Evolutionary conservation across 2,329 filamentous ascomycete species (phyloP).

Genomic region (Ophiosphaerella herpotricha): DNA sequence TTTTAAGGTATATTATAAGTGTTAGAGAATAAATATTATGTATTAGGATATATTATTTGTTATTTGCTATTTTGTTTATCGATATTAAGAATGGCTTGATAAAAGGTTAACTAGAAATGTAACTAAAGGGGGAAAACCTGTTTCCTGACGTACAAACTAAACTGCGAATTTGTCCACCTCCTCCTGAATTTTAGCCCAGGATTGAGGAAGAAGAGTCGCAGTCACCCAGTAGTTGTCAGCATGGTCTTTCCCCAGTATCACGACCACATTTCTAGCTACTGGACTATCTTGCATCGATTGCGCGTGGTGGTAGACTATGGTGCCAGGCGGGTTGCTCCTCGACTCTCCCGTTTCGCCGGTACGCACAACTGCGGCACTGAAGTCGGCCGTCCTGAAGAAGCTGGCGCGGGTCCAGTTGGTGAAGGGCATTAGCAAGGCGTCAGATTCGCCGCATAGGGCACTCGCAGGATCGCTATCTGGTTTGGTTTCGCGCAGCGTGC

Average conservation of each 20-base stretch:
- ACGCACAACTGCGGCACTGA: constrained; percentile 16
- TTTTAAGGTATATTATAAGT: no score
- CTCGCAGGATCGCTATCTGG: constrained; percentile 25
- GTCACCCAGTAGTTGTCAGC: constrained; percentile 16
- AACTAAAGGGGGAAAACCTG: no score
- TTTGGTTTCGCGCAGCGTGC: constrained; percentile 15
- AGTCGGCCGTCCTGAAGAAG: constrained; percentile 24
- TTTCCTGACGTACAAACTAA: no score
- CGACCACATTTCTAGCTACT: constrained; percentile 11
- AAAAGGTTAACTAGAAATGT: no score
- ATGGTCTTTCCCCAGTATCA: constrained; percentile 19
- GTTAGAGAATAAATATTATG: no score
- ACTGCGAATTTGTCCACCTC: no score
- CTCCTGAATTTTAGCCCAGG: no score
- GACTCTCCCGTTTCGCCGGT: background rate
- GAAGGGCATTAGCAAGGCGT: constrained; percentile 15
- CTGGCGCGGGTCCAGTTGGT: constrained; percentile 20
- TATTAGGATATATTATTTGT: no score
- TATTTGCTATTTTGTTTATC: no score
- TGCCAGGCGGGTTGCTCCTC: constrained; percentile 14
- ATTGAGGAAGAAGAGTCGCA: constrained; percentile 4
- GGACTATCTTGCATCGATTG: constrained; percentile 7
- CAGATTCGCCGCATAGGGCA: constrained; percentile 8
- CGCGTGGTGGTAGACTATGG: constrained; percentile 16
- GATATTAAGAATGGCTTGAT: no score